These are phyloP conservation scores for Uronychia binucleata DNA, from an alignment of 73 alveolate species.

Conservation along the genomic window DNA sequence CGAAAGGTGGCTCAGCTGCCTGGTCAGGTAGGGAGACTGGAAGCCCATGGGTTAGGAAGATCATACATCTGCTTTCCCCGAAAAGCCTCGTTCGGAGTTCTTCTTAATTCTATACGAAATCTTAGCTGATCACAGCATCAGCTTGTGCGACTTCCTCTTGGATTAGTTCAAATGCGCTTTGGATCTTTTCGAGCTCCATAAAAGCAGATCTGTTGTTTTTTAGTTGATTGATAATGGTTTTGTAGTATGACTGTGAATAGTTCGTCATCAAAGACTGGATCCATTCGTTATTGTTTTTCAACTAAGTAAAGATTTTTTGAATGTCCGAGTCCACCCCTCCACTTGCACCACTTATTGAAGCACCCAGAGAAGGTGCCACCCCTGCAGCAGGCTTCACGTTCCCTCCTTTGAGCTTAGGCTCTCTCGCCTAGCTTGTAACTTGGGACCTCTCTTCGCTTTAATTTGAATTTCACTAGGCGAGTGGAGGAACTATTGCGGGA, in stretches of 20 bases:
- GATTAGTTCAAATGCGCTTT: neutral
- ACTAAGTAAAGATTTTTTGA: neutral
- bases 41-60: neutral
- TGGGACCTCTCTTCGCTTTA: neutral
- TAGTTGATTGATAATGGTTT: neutral
- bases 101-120: neutral
- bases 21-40: neutral
- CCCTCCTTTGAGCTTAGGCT: too few species aligned
- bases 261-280: neutral
- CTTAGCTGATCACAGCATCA: neutral
- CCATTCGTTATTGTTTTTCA: neutral
- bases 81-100: neutral
- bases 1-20: neutral
- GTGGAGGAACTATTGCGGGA: neutral
- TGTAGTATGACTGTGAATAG: neutral
- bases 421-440: too few species aligned
- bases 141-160: neutral
- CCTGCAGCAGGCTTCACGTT: neutral
- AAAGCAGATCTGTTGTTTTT: neutral
- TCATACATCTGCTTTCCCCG: neutral
- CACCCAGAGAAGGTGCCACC: neutral
- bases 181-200: neutral
- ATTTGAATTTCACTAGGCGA: neutral
- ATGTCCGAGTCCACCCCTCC: neutral
- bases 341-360: too few species aligned